phyloP scores from a whole-genome alignment of 768 basidiomycete species.

The Austroboletus eburneus region DNA sequence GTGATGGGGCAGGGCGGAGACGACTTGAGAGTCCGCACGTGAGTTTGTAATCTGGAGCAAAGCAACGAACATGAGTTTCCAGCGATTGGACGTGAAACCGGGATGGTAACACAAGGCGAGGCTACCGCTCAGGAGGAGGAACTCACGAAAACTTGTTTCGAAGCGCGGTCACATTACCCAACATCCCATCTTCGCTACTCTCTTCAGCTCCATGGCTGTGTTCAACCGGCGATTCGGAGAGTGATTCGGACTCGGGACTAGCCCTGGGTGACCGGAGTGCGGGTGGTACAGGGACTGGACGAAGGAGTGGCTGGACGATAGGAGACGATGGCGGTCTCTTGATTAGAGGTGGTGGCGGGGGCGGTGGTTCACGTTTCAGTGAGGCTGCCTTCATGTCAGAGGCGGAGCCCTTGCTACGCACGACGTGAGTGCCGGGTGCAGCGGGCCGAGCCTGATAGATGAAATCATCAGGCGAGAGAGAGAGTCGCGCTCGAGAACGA shows the following conservation, averaged over 20 bases:
- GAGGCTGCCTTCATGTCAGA: constrained; percentile 45
- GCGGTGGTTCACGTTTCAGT: constrained; percentile 53
- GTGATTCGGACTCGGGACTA: constrained; percentile 19
- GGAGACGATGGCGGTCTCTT: constrained; percentile 38
- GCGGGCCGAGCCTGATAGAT: constrained; percentile 16
- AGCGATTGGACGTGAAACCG: background rate
- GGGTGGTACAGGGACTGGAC: constrained; percentile 44
- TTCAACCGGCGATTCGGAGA: background rate
- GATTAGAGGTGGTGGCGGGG: constrained; percentile 42
- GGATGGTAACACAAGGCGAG: background rate
- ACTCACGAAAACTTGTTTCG: constrained; percentile 50
- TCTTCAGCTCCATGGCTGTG: constrained; percentile 6
- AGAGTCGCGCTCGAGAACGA: constrained; percentile 40
- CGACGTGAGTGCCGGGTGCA: constrained; percentile 27
- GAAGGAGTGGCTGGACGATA: constrained; percentile 45
- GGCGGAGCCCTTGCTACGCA: constrained; percentile 48
- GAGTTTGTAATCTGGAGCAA: constrained; percentile 9
- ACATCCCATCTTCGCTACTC: constrained; percentile 11
- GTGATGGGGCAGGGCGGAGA: constrained; percentile 17
- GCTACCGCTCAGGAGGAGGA: background rate
- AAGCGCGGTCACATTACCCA: constrained; percentile 37
- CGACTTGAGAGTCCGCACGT: constrained; percentile 2
- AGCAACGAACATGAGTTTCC: background rate
- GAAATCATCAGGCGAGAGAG: constrained; percentile 19
- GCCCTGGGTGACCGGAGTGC: constrained; percentile 15